Evolutionary conservation across 2,329 filamentous ascomycete species (phyloP).

Genomic region (Clonostachys rhizophaga): DNA sequence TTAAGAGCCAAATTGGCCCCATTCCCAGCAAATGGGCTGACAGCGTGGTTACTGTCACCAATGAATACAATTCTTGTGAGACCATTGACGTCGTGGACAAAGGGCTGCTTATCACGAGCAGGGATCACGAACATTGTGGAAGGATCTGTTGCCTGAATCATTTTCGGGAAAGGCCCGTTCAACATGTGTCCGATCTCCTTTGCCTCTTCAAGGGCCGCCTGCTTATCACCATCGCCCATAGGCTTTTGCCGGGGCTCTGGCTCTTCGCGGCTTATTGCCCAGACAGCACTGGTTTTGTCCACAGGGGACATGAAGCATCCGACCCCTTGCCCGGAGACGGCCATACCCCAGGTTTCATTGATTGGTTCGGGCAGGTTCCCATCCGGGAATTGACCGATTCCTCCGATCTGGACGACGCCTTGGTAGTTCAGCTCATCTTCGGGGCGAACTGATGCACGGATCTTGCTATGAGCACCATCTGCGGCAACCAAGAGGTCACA

Average conservation of each 20-base stretch:
- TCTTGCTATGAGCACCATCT: constrained; percentile 35
- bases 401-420: constrained; percentile 30
- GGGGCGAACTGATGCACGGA: constrained; percentile 29
- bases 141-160: constrained; percentile 31
- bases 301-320: constrained; percentile 39
- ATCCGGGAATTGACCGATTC: constrained; percentile 24
- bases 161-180: constrained; percentile 29
- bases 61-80: constrained; percentile 28
- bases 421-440: constrained; percentile 29
- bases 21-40: constrained; percentile 42
- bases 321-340: constrained; percentile 28
- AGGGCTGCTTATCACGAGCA: constrained; percentile 36
- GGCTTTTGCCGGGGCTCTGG: constrained; percentile 5
- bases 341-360: constrained; percentile 31
- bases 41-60: constrained; percentile 44
- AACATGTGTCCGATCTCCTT: constrained; percentile 19
- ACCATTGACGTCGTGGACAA: constrained; percentile 20
- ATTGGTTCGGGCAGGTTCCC: constrained; percentile 21
- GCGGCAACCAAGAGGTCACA: constrained; percentile 39
- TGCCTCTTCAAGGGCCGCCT: constrained; percentile 11
- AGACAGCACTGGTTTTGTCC: constrained; percentile 30
- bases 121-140: constrained; percentile 29
- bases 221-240: constrained; percentile 7
- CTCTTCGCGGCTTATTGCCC: constrained; percentile 32
- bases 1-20: constrained; percentile 41